Evolutionary conservation across 2,329 filamentous ascomycete genomes (phyloP), one percentile per base, ranked within the genome.

Genomic region (Cercospora sp.): DNA sequence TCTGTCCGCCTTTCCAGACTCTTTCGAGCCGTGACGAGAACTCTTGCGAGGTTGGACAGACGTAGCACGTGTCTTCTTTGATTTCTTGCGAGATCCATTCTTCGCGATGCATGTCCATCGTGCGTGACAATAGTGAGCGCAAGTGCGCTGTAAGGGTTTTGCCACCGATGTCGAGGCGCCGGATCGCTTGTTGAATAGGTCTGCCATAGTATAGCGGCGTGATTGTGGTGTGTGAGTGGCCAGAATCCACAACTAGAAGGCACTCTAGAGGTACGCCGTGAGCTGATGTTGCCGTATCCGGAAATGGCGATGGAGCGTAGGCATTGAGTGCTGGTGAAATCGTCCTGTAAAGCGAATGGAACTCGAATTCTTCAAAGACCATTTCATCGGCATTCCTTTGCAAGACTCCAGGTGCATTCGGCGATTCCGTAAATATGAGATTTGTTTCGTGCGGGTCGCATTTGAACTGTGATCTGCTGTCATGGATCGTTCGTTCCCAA

Each of bases 361-460:
- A 99, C 2, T 92, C 92, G 82, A 95, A 99, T 78, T 98, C 94
- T 78, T 99, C 95, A 83, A 99, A 98, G 1, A 98, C 88, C 77
- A 99, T 93, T 82, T 99, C 94, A 77, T 99, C 95, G 74, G 92
- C 93, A 78, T 97, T 95, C 45, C 90, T 88, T 80, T 97, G 93
- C 71, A 99, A 81, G 12, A 89, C 88, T 0, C 90, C 89, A 66
- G 97, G 85, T 3, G 90, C 89, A 80, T 96, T 97, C 3, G 93
- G 90, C 57, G 93, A 91, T 79, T 99, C 95, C 1, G 91, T 89
- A 61, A 98, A 85, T 3, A 99, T 82, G 66, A 99, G 81, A 59
- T 93, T 90, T n/a, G 93, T 95, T 65, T 94, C 90, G 63, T 86
- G 83, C 0, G 94, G 92, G 73, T 96, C 90, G 78, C 91, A 93